Base-by-base conservation (phyloP, 768 basidiomycete species). In the Russula sp. region DNA sequence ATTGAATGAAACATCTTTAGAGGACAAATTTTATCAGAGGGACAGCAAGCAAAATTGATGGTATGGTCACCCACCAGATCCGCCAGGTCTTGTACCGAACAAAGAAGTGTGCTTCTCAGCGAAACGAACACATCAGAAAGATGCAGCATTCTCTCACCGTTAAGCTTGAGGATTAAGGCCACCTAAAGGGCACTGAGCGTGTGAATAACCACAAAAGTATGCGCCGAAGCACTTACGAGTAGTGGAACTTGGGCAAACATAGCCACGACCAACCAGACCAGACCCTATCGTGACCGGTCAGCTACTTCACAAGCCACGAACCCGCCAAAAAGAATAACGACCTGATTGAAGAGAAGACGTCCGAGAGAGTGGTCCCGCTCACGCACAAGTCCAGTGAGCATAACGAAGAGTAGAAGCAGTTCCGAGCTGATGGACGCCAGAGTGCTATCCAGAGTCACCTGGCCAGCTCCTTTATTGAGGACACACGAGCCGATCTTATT, bases 321-420 rank as follows among this genome's bases (percentile, higher is more conserved):
- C 8, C 10, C 2, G 13, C n/a, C 41, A 25, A 29, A 7, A 35
- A 4, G 46, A 32, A 42, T 32, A 45, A n/a, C 39, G 1, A 61
- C 60, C 50, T 61, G 63, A 8, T 62, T 46, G 10, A 65, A 65
- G 53, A 65, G 55, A 43, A 62, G 41, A 18, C 63, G 63, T 25
- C 63, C 60, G 7, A 65, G 55, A 25, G 46, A 34, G 45, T 65
- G 63, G 13, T 57, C 63, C 42, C 63, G 63, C 48, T 65, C 38
- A n/a, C 60, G 48, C 38, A 61, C 2, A 10, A 65, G 63, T 29
- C 63, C 63, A 16, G 29, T 5, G 20, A 57, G 48, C 60, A 57
- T 62, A 8, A 62, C 9, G 35, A 47, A 9, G 38, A 62, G 55
- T 9, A 62, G 38, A 43, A 65, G 20, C 14, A 47, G n/a, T 34